Conservation (phyloP, 2,329 filamentous ascomycete genomes). For the Trichoderma atrobrunneum region DNA sequence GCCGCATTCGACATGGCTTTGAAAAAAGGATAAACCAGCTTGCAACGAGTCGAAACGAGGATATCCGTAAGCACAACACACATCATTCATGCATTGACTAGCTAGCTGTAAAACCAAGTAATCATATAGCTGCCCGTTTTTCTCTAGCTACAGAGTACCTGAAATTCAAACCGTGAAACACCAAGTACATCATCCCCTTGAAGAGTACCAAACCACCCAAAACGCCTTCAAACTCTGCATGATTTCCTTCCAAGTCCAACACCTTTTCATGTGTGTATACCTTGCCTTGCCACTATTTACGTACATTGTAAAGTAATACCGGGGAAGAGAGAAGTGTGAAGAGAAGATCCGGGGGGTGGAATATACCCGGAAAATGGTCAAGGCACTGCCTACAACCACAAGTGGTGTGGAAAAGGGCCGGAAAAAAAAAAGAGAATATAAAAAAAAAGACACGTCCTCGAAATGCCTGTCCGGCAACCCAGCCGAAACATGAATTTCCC, state of each 20-base stretch:
- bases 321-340: constrained; percentile 13
- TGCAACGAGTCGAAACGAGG: too few species aligned
- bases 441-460: background rate
- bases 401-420: constrained; percentile 5
- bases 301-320: constrained; percentile 33
- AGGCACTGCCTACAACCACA: constrained; percentile 15
- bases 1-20: too few species aligned
- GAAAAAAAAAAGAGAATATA: background rate
- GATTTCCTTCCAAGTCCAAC: constrained; percentile 35
- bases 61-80: background rate
- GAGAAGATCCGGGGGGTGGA: background rate
- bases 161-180: constrained; percentile 26
- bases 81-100: background rate
- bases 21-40: too few species aligned
- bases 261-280: constrained; percentile 48
- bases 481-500: background rate
- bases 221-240: constrained; percentile 31
- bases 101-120: background rate
- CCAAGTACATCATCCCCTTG: constrained; percentile 29
- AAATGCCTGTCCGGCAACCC: background rate
- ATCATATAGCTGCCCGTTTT: constrained; percentile 30
- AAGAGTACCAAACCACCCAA: constrained; percentile 25
- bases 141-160: constrained; percentile 27
- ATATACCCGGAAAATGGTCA: constrained; percentile 9
- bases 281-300: constrained; percentile 40